Evolutionary conservation across 805 yeast species (phyloP).

Genomic region (Yarrowia bubula): DNA sequence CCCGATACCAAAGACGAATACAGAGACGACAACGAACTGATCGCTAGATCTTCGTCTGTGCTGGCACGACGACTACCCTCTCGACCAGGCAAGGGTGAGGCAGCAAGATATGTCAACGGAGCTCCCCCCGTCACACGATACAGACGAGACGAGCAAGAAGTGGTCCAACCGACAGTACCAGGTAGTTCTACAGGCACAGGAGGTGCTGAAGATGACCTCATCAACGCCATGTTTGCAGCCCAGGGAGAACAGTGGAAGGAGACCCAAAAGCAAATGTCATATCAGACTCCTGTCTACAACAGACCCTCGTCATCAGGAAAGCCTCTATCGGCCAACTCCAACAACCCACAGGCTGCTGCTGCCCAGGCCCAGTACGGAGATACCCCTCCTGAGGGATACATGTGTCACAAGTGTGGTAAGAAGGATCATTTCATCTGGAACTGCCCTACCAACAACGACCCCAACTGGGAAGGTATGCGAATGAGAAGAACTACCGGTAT

Average conservation of each 20-base stretch:
- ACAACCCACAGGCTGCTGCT: constrained; percentile 37
- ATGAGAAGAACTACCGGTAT: constrained; percentile 95
- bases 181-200: constrained; percentile 25
- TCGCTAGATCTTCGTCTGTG: constrained; percentile 84
- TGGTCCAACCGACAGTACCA: constrained; percentile 30
- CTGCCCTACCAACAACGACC: constrained; percentile 92
- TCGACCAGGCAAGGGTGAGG: constrained; percentile 49
- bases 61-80: constrained; percentile 74
- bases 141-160: constrained; percentile 39
- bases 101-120: constrained; percentile 60
- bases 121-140: constrained; percentile 43
- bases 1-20: constrained; percentile 74
- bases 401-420: constrained; percentile 94
- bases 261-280: constrained; percentile 87
- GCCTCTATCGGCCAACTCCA: constrained; percentile 39
- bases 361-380: constrained; percentile 51
- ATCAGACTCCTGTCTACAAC: constrained; percentile 71
- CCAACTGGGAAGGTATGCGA: constrained; percentile 88
- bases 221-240: constrained; percentile 85
- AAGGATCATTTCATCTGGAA: constrained; percentile 94
- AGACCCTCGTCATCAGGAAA: constrained; percentile 16
- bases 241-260: constrained; percentile 95
- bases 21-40: constrained; percentile 84
- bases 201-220: constrained; percentile 74
- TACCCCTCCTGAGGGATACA: constrained; percentile 87